These are phyloP conservation scores for Aspergillus texensis DNA, from an alignment of 2,329 filamentous ascomycete genomes.

Conservation along the genomic window DNA sequence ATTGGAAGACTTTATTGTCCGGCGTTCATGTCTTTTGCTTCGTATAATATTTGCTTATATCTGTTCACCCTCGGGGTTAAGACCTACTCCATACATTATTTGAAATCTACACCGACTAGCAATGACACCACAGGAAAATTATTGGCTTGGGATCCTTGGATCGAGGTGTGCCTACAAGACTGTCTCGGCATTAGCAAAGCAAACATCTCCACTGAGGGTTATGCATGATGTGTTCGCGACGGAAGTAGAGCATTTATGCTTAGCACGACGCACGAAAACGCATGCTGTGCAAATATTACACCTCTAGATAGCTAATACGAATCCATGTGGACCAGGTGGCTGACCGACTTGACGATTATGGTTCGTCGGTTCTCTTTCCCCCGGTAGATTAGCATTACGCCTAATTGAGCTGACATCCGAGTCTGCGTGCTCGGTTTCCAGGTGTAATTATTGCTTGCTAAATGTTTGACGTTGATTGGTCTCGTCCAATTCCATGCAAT, in stretches of 20 bases:
- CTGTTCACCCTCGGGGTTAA: not conserved
- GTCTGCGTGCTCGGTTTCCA: not conserved
- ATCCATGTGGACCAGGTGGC: not conserved
- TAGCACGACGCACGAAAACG: not conserved
- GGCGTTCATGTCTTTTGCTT: not conserved
- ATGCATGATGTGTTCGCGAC: not conserved
- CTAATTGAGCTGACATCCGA: not conserved
- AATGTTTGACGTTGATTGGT: not conserved
- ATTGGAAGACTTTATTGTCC: not conserved
- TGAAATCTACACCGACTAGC: not conserved
- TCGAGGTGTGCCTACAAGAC: not conserved
- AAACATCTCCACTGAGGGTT: not conserved
- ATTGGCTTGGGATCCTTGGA: not conserved
- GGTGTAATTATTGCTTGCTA: not conserved
- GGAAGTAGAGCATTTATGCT: not conserved
- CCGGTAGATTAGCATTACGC: not conserved
- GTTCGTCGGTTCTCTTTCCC: not conserved
- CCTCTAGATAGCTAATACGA: not conserved
- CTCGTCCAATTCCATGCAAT: not conserved
- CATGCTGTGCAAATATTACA: not conserved
- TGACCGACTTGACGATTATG: not conserved
- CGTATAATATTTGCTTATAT: not conserved
- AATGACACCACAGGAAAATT: not conserved
- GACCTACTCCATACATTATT: not conserved
- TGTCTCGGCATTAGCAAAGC: not conserved